Evolutionary conservation across 2,329 filamentous ascomycete species (phyloP).

Genomic region (Zasmidium angulare): DNA sequence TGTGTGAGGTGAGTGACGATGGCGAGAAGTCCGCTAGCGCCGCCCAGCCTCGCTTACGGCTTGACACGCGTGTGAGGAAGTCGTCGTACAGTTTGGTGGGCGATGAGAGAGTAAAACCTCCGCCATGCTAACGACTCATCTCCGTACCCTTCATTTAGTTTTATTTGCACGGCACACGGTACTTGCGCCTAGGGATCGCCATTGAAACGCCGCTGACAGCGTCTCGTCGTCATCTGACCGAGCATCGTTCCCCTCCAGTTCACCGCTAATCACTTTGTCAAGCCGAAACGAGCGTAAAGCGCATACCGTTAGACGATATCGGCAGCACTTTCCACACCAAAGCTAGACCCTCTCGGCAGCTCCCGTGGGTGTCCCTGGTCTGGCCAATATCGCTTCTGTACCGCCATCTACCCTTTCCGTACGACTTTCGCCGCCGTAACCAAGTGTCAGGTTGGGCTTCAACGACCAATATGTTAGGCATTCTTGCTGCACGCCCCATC

Average conservation of each 20-base stretch:
- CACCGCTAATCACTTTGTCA: background rate
- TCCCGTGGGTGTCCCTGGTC: background rate
- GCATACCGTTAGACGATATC: background rate
- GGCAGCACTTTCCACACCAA: background rate
- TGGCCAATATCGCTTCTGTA: background rate
- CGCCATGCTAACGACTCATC: background rate
- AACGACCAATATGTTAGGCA: constrained; percentile 7
- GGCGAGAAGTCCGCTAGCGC: background rate
- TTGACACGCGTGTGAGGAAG: background rate
- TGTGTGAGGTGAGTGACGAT: background rate
- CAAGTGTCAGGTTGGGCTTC: constrained; percentile 2
- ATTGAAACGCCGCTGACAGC: background rate
- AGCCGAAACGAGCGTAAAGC: background rate
- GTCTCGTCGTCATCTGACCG: background rate
- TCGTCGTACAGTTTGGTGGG: background rate
- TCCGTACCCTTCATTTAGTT: background rate
- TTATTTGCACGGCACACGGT: background rate
- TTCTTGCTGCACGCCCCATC: constrained; percentile 9
- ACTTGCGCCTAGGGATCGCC: background rate
- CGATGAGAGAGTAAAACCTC: background rate
- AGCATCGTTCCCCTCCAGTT: background rate
- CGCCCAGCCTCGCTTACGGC: background rate
- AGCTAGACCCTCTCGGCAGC: background rate
- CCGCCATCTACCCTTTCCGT: background rate
- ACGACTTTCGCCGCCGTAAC: background rate